phyloP scores from a whole-genome alignment of 2,329 filamentous ascomycete genomes.

The Lecanosticta acicola region DNA sequence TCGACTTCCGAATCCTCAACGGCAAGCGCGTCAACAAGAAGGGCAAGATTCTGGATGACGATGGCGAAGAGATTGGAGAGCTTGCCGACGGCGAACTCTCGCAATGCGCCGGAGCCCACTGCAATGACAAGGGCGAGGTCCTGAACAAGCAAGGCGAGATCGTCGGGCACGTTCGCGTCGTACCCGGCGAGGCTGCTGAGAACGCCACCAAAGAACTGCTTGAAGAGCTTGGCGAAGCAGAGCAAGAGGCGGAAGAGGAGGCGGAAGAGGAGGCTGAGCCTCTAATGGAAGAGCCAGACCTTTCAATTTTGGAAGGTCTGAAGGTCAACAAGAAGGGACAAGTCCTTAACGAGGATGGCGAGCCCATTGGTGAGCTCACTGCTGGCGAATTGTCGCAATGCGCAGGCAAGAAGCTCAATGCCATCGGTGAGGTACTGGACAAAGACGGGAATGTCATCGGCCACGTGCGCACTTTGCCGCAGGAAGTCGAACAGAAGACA shows the following conservation, averaged over 20 bases:
- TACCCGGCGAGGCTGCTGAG: constrained; percentile 47
- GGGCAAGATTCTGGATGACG: constrained; percentile 48
- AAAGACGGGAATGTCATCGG: constrained; percentile 59
- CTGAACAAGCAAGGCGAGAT: constrained; percentile 48
- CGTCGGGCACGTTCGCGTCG: constrained; percentile 45
- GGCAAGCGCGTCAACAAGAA: constrained; percentile 55
- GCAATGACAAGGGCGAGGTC: constrained; percentile 49
- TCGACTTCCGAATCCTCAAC: constrained; percentile 44
- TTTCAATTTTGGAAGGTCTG: constrained; percentile 47
- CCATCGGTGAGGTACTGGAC: constrained; percentile 59
- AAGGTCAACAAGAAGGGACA: constrained; percentile 57
- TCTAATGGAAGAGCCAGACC: constrained; percentile 31
- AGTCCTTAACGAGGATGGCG: constrained; percentile 49
- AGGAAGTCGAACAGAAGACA: constrained; percentile 35
- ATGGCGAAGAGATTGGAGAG: constrained; percentile 48
- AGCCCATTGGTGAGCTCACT: constrained; percentile 48
- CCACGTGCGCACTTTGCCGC: constrained; percentile 50
- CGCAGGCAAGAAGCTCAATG: constrained; percentile 60
- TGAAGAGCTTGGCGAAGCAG: constrained; percentile 43
- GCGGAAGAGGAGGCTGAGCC: constrained; percentile 22
- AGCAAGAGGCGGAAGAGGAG: constrained; percentile 29
- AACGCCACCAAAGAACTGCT: constrained; percentile 46
- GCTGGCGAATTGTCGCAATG: constrained; percentile 58
- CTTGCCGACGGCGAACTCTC: constrained; percentile 43
- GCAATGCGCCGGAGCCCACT: constrained; percentile 43